Evolutionary conservation across 2,329 filamentous ascomycete species (phyloP), one percentile per base, ranked within the genome.

Genomic region (Aspergillaceae sp.): DNA sequence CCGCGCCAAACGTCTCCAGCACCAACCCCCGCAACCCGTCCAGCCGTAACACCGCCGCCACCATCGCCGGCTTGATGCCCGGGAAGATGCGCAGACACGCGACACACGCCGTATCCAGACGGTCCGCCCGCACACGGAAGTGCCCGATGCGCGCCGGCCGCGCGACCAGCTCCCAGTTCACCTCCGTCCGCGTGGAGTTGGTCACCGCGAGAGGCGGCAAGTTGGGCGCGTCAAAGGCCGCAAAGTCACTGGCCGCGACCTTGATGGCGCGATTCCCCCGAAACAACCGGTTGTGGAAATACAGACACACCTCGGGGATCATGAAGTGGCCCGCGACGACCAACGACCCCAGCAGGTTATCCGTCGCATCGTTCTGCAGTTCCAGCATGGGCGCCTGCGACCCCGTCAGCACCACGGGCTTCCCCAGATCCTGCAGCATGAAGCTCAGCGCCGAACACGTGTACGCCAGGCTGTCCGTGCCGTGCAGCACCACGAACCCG

Each of bases 281-380:
- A 70, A 90, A 94, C 19, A 96, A 78, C 55, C 83, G 87, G 70
- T 94, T 86, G 67, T 92, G 87, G 75, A 96, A 96, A 73, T 94
- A 95, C 33, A 96, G 76, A 63, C 87, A 90, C 44, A 96, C 90
- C 65, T 95, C 90, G 0, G 90, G 89, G 48, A 96, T 87, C 71
- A 88, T 86, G 62, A 94, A 94, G 49, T 92, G 92, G 32, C 88
- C 88, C 3, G 90, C 90, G 46, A 95, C 84, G 60, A 95, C 88
- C 59, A 95, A 76, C 1, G 87, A 90, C 19, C 87, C 87, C 4
- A 95, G 78, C 8, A 96, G 77, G 60, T 95, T 96, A 69, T 94
- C 89, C 34, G 89, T 86, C 7, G 89, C 90, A 65, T 96, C 90
- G 43, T 86, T 92, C 67, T 95, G 89, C 28, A 94, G 78, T 50